These are phyloP conservation scores for Aureococcus anophagefferens DNA, from an alignment of 108 stramenopile genomes.

Conservation along the genomic window DNA sequence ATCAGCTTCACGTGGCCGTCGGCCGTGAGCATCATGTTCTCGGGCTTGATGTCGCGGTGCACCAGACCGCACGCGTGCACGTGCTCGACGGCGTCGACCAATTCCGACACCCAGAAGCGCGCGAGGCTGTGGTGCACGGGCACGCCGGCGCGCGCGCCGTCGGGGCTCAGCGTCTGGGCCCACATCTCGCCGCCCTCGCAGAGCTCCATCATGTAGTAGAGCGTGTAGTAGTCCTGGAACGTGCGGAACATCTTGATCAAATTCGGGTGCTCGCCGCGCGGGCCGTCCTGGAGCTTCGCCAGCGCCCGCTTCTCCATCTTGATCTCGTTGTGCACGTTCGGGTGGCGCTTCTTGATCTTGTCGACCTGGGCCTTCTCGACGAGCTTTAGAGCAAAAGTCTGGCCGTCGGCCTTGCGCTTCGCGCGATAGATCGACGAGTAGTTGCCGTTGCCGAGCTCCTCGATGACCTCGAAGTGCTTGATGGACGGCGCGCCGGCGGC, in stretches of 20 bases:
- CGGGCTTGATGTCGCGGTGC: slow-evolving; percentile 94
- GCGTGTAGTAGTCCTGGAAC: slow-evolving; percentile 67
- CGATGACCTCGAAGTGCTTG: slow-evolving; percentile 49
- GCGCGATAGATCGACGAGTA: slow-evolving; percentile 70
- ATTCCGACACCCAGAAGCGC: slow-evolving; percentile 65
- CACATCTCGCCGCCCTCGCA: slow-evolving; percentile 75
- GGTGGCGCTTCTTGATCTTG: slow-evolving; percentile 78
- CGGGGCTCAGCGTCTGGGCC: slow-evolving; percentile 46
- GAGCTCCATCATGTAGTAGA: slow-evolving; percentile 81
- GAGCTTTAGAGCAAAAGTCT: slow-evolving; percentile 88
- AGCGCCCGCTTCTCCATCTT: slow-evolving; percentile 85
- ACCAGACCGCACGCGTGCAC: slow-evolving; percentile 78
- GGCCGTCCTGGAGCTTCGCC: slow-evolving; percentile 44
- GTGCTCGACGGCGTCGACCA: slow-evolving; percentile 76
- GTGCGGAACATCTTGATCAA: slow-evolving; percentile 71
- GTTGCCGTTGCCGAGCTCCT: slow-evolving; percentile 59
- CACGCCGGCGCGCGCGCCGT: slow-evolving; percentile 4
- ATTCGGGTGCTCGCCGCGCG: slow-evolving; percentile 31
- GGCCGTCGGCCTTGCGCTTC: slow-evolving; percentile 61
- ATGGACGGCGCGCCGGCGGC: not conserved
- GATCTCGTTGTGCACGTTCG: slow-evolving; percentile 89
- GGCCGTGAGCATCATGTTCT: slow-evolving; percentile 72
- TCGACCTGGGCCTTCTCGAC: slow-evolving; percentile 82
- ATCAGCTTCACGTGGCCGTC: slow-evolving; percentile 78
- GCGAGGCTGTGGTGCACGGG: slow-evolving; percentile 60